phyloP scores from a whole-genome alignment of 352 stramenopile genomes.

The Pythium phragmiticola region DNA sequence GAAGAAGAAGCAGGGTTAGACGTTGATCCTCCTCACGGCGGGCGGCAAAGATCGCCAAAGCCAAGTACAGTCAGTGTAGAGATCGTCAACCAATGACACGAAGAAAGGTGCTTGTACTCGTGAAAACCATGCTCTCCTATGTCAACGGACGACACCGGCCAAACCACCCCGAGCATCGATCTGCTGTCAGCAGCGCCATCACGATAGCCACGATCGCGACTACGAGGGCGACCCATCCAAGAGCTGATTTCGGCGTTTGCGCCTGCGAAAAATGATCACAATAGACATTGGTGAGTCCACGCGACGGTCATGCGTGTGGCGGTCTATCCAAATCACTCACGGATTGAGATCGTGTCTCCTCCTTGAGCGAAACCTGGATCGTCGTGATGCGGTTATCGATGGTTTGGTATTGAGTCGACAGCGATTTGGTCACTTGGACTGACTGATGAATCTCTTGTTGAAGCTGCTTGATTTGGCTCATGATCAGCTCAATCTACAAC shows the following conservation, averaged over 20 bases:
- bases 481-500: conserved; percentile 40
- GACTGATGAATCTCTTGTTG: conserved; percentile 63
- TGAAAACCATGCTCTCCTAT: conserved; percentile 25
- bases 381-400: conserved; percentile 63
- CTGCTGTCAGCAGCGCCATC: conserved; percentile 30
- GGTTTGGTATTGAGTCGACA: conserved; percentile 56
- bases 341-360: conserved; percentile 5
- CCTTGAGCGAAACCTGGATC: conserved; percentile 35
- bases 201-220: conserved; percentile 27
- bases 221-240: conserved; percentile 24
- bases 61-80: not conserved
- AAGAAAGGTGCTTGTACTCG: conserved; percentile 6
- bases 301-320: not conserved
- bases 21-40: not conserved
- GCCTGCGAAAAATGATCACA: not conserved
- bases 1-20: conserved; percentile 46
- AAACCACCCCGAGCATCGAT: conserved; percentile 39
- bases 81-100: not conserved
- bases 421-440: conserved; percentile 35
- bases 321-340: not conserved
- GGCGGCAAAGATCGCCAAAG: not conserved
- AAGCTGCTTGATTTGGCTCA: conserved; percentile 56
- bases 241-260: not conserved
- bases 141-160: conserved; percentile 49
- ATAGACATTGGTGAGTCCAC: not conserved